Evolutionary conservation across 2,329 filamentous ascomycete species (phyloP).

Genomic region (Magnaporthiopsis incrustans): DNA sequence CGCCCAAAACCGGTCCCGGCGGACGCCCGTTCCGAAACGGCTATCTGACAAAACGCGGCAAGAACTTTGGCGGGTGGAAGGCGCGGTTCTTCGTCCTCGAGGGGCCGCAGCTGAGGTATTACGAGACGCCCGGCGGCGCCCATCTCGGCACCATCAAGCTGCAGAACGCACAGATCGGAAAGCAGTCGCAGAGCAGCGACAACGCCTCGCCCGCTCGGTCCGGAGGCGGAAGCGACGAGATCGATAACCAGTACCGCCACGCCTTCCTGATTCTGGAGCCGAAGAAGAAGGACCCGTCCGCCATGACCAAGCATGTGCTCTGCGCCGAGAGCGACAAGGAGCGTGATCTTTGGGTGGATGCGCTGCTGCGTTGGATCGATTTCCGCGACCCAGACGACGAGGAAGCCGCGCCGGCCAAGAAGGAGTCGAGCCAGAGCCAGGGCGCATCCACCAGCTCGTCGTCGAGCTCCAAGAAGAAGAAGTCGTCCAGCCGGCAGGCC

Average conservation of each 20-base stretch:
- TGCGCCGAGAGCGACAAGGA: slow-evolving; percentile 93
- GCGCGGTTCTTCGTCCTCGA: slow-evolving; percentile 60
- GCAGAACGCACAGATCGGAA: slow-evolving; percentile 84
- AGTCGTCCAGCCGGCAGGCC: slow-evolving; percentile 22
- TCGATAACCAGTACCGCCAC: slow-evolving; percentile 91
- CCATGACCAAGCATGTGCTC: slow-evolving; percentile 83
- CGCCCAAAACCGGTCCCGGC: slow-evolving; percentile 45
- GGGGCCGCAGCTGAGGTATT: slow-evolving; percentile 70
- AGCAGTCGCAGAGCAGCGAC: slow-evolving; percentile 65
- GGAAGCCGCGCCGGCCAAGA: slow-evolving; percentile 24
- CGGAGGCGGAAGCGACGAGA: slow-evolving; percentile 53
- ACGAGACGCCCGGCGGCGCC: slow-evolving; percentile 80
- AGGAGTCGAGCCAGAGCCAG: slow-evolving; percentile 12
- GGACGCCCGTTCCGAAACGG: slow-evolving; percentile 70
- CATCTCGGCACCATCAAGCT: slow-evolving; percentile 93
- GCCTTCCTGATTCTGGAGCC: slow-evolving; percentile 92
- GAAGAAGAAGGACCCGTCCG: slow-evolving; percentile 88
- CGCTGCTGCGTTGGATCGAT: slow-evolving; percentile 83
- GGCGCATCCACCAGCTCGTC: background rate
- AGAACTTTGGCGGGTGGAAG: slow-evolving; percentile 99
- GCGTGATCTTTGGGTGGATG: slow-evolving; percentile 89
- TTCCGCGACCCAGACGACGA: slow-evolving; percentile 55
- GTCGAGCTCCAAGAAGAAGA: slow-evolving; percentile 32
- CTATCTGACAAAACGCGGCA: slow-evolving; percentile 92
- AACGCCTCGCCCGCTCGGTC: slow-evolving; percentile 53